Conservation (phyloP, 2,329 filamentous ascomycete species). For the Cadophora malorum region DNA sequence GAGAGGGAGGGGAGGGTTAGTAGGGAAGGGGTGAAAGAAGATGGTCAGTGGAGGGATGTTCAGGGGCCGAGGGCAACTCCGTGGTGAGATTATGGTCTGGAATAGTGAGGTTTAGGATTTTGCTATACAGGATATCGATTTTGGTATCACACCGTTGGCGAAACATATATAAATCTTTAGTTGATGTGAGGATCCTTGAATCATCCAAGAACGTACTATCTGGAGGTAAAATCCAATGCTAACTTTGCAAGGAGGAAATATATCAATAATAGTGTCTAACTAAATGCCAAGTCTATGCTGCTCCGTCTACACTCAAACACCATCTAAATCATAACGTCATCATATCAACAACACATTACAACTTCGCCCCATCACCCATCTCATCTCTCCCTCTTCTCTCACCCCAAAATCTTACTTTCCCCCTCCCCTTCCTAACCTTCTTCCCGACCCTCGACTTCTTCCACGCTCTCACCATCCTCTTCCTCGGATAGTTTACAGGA, state of each 20-base stretch:
- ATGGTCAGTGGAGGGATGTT: constrained; percentile 45
- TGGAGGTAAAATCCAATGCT: no score
- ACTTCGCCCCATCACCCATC: constrained; percentile 7
- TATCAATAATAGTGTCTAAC: background rate
- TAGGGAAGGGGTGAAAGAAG: constrained; percentile 33
- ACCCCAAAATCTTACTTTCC: background rate
- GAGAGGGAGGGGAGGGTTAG: constrained; percentile 33
- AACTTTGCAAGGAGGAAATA: background rate
- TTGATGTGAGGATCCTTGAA: background rate
- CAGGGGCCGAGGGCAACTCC: constrained; percentile 42
- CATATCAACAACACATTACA: background rate
- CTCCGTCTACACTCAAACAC: background rate
- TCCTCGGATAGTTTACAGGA: constrained; percentile 57
- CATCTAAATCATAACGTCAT: background rate
- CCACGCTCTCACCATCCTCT: constrained; percentile 49
- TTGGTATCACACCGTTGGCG: background rate
- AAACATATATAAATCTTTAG: background rate
- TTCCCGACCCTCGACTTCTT: constrained; percentile 51
- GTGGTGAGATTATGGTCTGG: constrained; percentile 36
- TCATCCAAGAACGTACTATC: background rate
- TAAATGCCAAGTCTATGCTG: background rate
- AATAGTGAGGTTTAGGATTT: background rate
- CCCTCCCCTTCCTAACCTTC: constrained; percentile 26
- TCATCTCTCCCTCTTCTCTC: background rate
- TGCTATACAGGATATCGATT: background rate